phyloP scores from a whole-genome alignment of 1,284 basidiomycete genomes.

The Trichosporon inkin region DNA sequence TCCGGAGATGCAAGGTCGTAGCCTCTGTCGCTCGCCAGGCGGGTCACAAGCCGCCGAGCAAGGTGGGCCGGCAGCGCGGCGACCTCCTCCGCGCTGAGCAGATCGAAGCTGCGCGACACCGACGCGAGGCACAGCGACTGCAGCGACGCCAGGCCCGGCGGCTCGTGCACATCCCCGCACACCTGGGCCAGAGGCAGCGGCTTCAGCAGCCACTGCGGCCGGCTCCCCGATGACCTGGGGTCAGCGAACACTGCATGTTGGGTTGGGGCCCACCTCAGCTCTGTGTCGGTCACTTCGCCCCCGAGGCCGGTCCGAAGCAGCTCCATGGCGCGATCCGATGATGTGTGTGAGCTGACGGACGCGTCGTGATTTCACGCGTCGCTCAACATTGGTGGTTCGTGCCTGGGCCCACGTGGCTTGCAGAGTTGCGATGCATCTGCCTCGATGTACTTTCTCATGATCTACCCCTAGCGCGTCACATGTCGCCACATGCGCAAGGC shows the following conservation, averaged over 20 bases:
- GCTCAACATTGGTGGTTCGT: neutral
- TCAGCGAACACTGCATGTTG: slow-evolving; percentile 4
- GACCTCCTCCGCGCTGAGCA: slow-evolving; percentile 24
- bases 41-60: slow-evolving; percentile 25
- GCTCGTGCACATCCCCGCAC: slow-evolving; percentile 6
- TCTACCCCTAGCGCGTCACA: too few species aligned
- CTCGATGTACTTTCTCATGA: too few species aligned
- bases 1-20: neutral
- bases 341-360: neutral
- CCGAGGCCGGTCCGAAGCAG: slow-evolving; percentile 51
- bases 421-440: too few species aligned
- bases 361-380: neutral
- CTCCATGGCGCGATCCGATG: slow-evolving; percentile 44
- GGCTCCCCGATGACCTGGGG: slow-evolving; percentile 17
- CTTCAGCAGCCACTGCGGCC: slow-evolving; percentile 34
- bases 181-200: slow-evolving; percentile 36
- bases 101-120: slow-evolving; percentile 35
- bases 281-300: slow-evolving; percentile 19
- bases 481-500: too few species aligned
- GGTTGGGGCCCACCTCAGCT: slow-evolving; percentile 14
- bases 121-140: slow-evolving; percentile 27
- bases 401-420: too few species aligned
- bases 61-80: slow-evolving; percentile 22
- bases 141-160: slow-evolving; percentile 24
- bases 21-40: slow-evolving; percentile 18